These are phyloP conservation scores for Coemansia sp. DNA, from an alignment of 192 early-diverging fungal genomes.

Conservation along the genomic window DNA sequence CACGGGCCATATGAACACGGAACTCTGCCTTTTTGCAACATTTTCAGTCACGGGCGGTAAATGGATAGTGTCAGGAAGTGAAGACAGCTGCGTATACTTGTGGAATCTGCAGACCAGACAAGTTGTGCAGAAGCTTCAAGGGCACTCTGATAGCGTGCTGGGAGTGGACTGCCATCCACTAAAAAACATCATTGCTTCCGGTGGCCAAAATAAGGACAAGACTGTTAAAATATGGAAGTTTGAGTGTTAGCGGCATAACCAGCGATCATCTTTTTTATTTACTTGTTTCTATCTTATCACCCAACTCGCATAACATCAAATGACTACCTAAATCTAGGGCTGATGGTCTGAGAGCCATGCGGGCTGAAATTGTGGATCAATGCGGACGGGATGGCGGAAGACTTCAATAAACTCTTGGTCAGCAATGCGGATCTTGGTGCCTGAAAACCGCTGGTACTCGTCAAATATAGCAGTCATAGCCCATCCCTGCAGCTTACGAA, in stretches of 20 bases:
- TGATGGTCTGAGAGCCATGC: conserved; percentile 21
- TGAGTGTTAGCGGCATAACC: conserved; percentile 22
- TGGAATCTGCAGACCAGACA: conserved; percentile 97
- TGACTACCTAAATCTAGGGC: not conserved
- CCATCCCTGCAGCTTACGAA: conserved; percentile 93
- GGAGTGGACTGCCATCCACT: conserved; percentile 92
- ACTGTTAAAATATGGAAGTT: conserved; percentile 82
- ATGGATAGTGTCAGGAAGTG: conserved; percentile 95
- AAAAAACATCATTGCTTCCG: conserved; percentile 93
- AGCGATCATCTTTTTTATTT: conserved; percentile 3
- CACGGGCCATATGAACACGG: conserved; percentile 83
- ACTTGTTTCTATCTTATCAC: conserved; percentile 7
- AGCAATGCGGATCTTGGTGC: conserved; percentile 80
- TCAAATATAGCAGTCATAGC: conserved; percentile 96
- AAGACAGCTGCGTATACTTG: conserved; percentile 92
- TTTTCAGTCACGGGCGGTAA: conserved; percentile 86
- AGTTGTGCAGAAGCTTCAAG: conserved; percentile 90
- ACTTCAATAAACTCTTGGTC: conserved; percentile 86
- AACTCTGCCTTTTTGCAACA: conserved; percentile 91
- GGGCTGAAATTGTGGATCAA: conserved; percentile 25
- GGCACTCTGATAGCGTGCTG: conserved; percentile 91
- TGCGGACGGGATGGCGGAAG: conserved; percentile 28
- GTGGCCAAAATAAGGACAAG: conserved; percentile 87
- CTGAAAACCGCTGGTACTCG: conserved; percentile 94
- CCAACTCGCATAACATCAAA: not conserved